These are phyloP conservation scores for Entoloma clypeatum DNA, from an alignment of 1,284 basidiomycete species.

Conservation along the genomic window DNA sequence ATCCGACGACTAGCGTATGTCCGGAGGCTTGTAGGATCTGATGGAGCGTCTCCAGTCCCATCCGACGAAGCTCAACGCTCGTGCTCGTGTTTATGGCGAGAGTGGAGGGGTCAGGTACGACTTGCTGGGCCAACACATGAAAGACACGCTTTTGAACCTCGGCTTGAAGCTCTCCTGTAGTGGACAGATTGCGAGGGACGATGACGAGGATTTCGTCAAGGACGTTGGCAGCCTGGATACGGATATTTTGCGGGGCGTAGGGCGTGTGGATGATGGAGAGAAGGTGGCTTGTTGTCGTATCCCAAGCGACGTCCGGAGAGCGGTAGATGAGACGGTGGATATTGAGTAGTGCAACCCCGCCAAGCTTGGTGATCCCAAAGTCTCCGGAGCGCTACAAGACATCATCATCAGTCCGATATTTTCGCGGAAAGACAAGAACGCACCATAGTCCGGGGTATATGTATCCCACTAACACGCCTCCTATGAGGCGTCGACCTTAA, in stretches of 20 bases:
- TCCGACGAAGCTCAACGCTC: constrained; percentile 74
- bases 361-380: constrained; percentile 85
- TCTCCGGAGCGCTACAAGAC: constrained; percentile 62
- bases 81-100: constrained; percentile 43
- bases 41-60: constrained; percentile 87
- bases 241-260: constrained; percentile 72
- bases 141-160: constrained; percentile 81
- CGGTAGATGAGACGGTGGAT: constrained; percentile 81
- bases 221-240: constrained; percentile 83
- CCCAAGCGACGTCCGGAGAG: constrained; percentile 83
- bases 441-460: constrained; percentile 73
- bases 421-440: constrained; percentile 26
- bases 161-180: constrained; percentile 58
- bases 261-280: constrained; percentile 68
- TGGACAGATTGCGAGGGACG: constrained; percentile 64
- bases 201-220: constrained; percentile 79
- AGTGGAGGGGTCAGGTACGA: constrained; percentile 51
- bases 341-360: constrained; percentile 77
- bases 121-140: constrained; percentile 77
- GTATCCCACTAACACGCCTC: constrained; percentile 80
- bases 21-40: constrained; percentile 88
- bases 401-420: background rate
- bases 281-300: constrained; percentile 74
- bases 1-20: constrained; percentile 86
- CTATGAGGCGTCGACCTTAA: constrained; percentile 50